These are phyloP conservation scores for Trichoderma koningiopsis DNA, from an alignment of 2,329 filamentous ascomycete species.

Conservation along the genomic window DNA sequence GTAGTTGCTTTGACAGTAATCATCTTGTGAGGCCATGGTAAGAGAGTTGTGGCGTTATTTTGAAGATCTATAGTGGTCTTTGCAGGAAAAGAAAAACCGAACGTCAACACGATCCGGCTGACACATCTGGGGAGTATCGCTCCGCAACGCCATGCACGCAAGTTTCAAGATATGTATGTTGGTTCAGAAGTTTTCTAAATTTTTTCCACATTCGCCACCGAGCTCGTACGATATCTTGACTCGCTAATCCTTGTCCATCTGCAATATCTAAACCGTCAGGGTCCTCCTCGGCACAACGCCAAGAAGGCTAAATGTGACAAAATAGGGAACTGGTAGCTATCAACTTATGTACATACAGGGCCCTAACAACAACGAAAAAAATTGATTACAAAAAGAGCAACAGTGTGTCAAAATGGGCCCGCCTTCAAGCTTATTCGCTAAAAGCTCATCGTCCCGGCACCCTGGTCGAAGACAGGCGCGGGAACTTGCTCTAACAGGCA, in stretches of 20 bases:
- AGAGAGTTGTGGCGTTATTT: background rate
- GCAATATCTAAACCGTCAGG: background rate
- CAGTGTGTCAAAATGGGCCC: background rate
- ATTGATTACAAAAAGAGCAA: background rate
- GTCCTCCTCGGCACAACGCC: background rate
- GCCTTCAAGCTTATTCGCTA: conserved; percentile 18
- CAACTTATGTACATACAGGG: background rate
- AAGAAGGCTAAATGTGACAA: background rate
- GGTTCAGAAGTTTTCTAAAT: background rate
- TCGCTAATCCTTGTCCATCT: background rate
- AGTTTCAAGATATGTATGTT: background rate
- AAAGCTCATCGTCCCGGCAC: conserved; percentile 8
- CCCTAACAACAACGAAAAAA: background rate
- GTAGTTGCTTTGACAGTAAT: conserved; percentile 3
- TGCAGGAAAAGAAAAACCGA: background rate
- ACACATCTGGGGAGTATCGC: background rate
- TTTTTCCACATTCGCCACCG: conserved; percentile 6
- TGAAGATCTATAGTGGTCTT: background rate
- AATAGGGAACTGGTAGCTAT: background rate
- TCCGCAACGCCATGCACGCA: background rate
- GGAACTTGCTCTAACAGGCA: conserved; percentile 29
- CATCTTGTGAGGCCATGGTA: background rate
- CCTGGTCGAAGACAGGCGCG: conserved; percentile 15
- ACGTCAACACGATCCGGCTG: background rate
- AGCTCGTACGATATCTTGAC: conserved; percentile 21